Evolutionary conservation across 495 filamentous ascomycete genomes (phyloP).

Genomic region (Apodospora peruviana): DNA sequence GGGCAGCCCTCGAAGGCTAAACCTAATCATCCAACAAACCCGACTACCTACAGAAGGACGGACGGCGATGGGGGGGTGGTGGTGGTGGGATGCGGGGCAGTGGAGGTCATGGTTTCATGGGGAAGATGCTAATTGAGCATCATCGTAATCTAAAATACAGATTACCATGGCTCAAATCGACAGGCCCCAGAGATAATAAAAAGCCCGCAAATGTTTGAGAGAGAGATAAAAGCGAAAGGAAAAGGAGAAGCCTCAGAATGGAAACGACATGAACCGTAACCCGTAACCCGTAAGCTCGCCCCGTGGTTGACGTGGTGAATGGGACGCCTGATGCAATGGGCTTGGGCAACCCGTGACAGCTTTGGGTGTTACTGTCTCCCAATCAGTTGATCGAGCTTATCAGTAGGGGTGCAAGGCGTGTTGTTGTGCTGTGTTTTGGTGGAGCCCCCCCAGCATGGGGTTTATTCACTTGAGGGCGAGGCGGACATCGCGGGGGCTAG

Average conservation of each 20-base stretch:
- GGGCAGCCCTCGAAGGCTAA: neutral
- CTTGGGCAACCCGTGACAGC: constrained; percentile 21
- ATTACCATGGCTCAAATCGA: no score
- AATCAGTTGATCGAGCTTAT: constrained; percentile 30
- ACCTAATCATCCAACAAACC: no score
- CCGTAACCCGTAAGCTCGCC: neutral
- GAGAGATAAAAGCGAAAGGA: neutral
- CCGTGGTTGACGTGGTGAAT: constrained; percentile 12
- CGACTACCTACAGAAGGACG: neutral
- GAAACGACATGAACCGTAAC: neutral
- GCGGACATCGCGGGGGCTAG: neutral
- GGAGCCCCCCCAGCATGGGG: constrained; percentile 1
- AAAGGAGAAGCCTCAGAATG: no score
- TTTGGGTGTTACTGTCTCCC: constrained; percentile 14
- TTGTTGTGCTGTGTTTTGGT: neutral
- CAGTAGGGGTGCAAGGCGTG: constrained; percentile 7
- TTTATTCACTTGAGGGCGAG: neutral
- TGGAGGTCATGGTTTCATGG: neutral
- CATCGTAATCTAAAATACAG: neutral
- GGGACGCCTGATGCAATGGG: constrained; percentile 10
- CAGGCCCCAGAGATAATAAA: neutral
- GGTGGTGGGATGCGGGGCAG: neutral
- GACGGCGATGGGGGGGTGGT: neutral
- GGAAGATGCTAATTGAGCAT: neutral
- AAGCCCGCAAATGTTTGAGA: neutral